Evolutionary conservation across 2,329 filamentous ascomycete genomes (phyloP), one percentile per base, ranked within the genome.

Genomic region (Penicillium sp.): DNA sequence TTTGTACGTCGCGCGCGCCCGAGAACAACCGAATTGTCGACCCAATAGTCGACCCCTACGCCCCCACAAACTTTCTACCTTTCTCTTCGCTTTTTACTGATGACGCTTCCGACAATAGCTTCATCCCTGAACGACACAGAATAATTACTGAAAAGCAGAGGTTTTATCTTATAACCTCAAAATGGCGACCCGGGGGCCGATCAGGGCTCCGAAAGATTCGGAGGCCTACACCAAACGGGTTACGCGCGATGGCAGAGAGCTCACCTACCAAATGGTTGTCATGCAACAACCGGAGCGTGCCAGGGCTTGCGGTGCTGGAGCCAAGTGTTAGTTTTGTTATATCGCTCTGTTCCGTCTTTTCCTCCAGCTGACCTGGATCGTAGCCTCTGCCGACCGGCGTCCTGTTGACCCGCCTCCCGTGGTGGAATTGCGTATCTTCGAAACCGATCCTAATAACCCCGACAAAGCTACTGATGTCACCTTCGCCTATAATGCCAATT

Each of bases 361-460:
- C 9, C n/a, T n/a, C 35, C 26, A 44, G 44, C 57, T 57, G 41
- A 56, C 31, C 16, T 48, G 26, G 52, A 19, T 51, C 19, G 65
- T 64, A 92, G 89, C 90, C 44, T 91, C 89, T 58, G 90, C 90
- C 68, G 93, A 97, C 76, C 88, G 93, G 66, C 90, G 93, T 53
- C 93, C 93, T 21, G 93, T 97, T 60, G 93, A 97, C 74, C 93
- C 93, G 59, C 95, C 95, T 2, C 95, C 95, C 0, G 95, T 99
- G 54, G 91, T 98, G 39, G 91, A 96, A 76, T 81, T 99, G 60
- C 89, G 88, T 63, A 90, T 98, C 62, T 91, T 87, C 67, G 90
- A 96, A 70, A 90, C 75, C 10, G 73, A 78, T 26, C 73, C 77
- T 16, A 73, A 70, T 60, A 41, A 22, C 11, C 80, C 80, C 55